Base-by-base conservation (phyloP, 1,284 basidiomycete genomes). In the Moesziomyces sp. region DNA sequence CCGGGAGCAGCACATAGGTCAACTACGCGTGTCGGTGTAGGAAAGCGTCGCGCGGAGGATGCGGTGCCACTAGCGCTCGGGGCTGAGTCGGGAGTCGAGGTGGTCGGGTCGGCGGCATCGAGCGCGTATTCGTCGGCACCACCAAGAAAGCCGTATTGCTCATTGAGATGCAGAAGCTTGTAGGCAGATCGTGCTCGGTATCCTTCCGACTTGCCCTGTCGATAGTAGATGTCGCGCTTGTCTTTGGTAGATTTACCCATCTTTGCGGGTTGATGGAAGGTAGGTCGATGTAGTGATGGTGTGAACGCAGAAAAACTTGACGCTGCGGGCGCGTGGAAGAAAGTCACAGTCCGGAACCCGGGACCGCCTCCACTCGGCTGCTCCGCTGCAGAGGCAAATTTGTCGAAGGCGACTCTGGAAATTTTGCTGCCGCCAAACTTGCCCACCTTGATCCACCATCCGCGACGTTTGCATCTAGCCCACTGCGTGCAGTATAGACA, bases 1-100 rank as follows among this genome's bases (percentile, higher is more conserved):
- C 87, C 87, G 0, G 88, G 88, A 0, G 88, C 88, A 1, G 88
- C 88, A 80, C 88, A 89, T 4, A 89, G 85, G 65, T 89, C 88
- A 7, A 88, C 87, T 0, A 87, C 87, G 3, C 86, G 85, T 4
- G 62, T 66, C 1, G 71, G 73, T 5, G 76, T 71, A 1, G 53
- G 57, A 13, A 65, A 58, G 9, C 23, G 43, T 33, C 44, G 53
- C 14, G 11, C 0, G 0, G 57, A 54, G 3, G 61, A 49, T 14
- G 55, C 28, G n/a, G 61, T 35, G 1, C 46, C 21, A 3, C 19
- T 40, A 14, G 48, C 18, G 5, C 42, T 19, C 16, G 40, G 19
- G 38, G 58, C 19, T 18, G 58, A 54, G 18, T 51, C 47, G 8
- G 59, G 28, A 16, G 52, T 52, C 1, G 60, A 44, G n/a, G 45